Evolutionary conservation across 345 rosid genomes (phyloP).

Genomic region (Erodium maritimum): DNA sequence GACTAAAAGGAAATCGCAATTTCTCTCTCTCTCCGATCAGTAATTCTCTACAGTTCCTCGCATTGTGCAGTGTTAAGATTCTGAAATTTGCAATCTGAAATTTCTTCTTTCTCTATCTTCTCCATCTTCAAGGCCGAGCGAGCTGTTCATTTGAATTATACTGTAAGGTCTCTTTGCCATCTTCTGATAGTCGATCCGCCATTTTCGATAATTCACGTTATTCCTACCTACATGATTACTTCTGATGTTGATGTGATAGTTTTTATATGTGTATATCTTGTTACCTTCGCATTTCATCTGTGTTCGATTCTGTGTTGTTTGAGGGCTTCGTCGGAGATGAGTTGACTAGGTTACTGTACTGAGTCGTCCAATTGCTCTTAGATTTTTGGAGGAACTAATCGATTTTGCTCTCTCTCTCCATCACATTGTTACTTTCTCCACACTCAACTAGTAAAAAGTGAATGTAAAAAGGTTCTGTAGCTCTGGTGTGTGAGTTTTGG

Average conservation of each 20-base stretch:
- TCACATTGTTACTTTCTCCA: not conserved
- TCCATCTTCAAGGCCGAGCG: constrained; percentile 16
- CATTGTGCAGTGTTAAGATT: not conserved
- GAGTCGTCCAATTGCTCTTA: not conserved
- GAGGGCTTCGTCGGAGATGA: not conserved
- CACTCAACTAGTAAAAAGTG: not conserved
- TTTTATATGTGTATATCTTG: not conserved
- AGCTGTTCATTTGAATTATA: constrained; percentile 9
- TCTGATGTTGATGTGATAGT: not conserved
- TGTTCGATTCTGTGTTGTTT: not conserved
- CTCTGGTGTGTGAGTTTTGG: not conserved
- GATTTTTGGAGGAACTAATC: not conserved
- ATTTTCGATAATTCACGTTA: not conserved
- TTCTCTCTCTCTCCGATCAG: not conserved
- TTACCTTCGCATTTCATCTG: not conserved
- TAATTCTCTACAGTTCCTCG: not conserved
- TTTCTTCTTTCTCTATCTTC: not conserved
- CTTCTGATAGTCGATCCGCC: not conserved
- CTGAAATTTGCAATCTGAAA: not conserved
- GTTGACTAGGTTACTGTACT: not conserved
- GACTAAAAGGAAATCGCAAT: not conserved
- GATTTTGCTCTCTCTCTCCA: not conserved
- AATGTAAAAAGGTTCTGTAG: not conserved
- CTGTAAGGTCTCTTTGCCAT: constrained; percentile 8
- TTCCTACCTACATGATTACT: not conserved